Conservation (phyloP, 2,329 filamentous ascomycete species). For the Alternaria longipes region DNA sequence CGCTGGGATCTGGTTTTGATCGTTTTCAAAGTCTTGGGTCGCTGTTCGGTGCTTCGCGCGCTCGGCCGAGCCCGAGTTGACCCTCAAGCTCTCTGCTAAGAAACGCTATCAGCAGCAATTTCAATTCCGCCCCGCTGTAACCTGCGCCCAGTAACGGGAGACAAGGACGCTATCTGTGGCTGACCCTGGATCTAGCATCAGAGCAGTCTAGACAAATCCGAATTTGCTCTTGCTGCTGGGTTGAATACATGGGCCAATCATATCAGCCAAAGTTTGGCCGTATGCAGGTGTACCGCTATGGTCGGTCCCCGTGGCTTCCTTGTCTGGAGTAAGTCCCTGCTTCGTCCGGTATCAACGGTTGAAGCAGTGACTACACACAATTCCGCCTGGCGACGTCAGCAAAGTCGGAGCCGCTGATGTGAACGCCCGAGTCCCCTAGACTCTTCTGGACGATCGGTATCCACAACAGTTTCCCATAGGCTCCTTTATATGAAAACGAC, state of each 20-base stretch:
- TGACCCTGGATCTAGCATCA: background rate
- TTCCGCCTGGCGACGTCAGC: constrained; percentile 5
- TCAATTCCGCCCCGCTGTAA: background rate
- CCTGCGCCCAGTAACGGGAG: background rate
- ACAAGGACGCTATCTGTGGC: background rate
- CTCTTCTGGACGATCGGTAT: constrained; percentile 1
- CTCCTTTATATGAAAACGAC: constrained; percentile 2
- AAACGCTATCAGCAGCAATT: constrained; percentile 3
- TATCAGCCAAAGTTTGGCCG: background rate
- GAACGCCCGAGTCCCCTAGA: background rate
- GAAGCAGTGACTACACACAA: background rate
- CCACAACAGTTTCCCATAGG: background rate
- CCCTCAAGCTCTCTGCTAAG: background rate
- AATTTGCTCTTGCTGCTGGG: background rate
- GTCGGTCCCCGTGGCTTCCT: constrained; percentile 7
- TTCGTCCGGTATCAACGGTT: background rate
- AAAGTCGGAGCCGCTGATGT: constrained; percentile 3
- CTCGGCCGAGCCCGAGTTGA: background rate
- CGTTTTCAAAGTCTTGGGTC: background rate
- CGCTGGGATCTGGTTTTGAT: background rate
- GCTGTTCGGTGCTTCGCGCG: background rate
- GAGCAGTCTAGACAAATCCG: background rate
- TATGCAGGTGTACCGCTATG: background rate
- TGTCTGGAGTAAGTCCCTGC: background rate
- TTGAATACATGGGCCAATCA: background rate